phyloP scores from a whole-genome alignment of 1,139 yeast genomes.

The Nakaseomyces bracarensis region DNA sequence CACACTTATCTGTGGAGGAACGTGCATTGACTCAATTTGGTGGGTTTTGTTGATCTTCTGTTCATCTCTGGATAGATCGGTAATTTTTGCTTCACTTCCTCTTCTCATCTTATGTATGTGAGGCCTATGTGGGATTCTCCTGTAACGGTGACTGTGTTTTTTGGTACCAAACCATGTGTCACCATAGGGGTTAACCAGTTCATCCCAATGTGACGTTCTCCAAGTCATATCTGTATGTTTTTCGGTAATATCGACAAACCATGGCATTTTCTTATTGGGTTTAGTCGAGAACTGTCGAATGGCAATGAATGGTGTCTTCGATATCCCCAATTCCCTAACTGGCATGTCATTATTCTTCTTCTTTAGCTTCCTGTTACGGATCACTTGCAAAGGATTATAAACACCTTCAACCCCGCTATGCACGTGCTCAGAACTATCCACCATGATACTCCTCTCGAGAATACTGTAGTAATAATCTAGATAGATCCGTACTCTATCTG shows the following conservation, averaged over 20 bases:
- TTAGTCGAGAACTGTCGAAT: conserved; percentile 25
- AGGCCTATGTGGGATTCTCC: conserved; percentile 4
- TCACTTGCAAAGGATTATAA: conserved; percentile 73
- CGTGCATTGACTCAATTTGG: not conserved
- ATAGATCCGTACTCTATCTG: conserved; percentile 29
- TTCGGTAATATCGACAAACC: conserved; percentile 68
- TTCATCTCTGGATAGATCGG: not conserved
- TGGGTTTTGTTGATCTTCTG: not conserved
- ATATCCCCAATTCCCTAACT: conserved; percentile 22
- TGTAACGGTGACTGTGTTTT: not conserved
- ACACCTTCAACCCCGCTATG: conserved; percentile 48
- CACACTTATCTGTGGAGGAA: not conserved
- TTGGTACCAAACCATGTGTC: conserved; percentile 42
- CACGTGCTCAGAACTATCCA: conserved; percentile 13
- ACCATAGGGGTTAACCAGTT: conserved; percentile 47
- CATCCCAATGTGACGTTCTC: conserved; percentile 60
- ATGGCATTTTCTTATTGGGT: conserved; percentile 30
- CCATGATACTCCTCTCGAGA: conserved; percentile 20
- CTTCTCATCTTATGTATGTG: not conserved
- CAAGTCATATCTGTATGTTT: conserved; percentile 53
- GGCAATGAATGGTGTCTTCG: conserved; percentile 27
- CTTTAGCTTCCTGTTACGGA: conserved; percentile 57
- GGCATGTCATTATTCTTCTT: conserved; percentile 37
- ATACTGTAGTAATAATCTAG: conserved; percentile 28
- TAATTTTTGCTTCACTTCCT: not conserved